A percentile compares a stretch with the other conserved stretches of the same genome.
Evolutionary conservation across 257 asterid genomes (phyloP).

Genomic region (Avicennia marina): DNA sequence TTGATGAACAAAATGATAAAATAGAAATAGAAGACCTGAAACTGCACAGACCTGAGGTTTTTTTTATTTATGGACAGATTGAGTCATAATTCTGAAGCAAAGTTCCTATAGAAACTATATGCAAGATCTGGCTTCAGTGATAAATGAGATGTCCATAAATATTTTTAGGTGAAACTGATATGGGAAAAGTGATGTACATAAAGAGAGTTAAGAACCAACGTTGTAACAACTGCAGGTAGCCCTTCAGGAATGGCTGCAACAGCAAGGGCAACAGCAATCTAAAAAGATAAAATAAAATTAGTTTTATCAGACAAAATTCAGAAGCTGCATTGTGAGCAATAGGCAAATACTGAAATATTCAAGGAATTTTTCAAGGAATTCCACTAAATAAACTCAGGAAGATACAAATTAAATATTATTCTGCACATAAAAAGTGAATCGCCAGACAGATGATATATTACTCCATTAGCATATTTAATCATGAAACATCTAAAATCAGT

Average conservation of each 20-base stretch:
- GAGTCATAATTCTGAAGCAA: too few species aligned
- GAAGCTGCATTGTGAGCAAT: slow-evolving; percentile 12
- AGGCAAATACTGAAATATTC: neutral
- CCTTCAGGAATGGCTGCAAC: slow-evolving; percentile 99
- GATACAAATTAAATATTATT: neutral
- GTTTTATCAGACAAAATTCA: slow-evolving; percentile 5
- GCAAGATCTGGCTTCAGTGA: slow-evolving; percentile 4
- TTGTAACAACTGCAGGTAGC: slow-evolving; percentile 99
- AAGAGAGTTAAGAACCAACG: slow-evolving; percentile 50
- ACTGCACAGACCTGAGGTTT: too few species aligned
- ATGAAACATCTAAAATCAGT: slow-evolving; percentile 15
- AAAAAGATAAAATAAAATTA: slow-evolving; percentile 25
- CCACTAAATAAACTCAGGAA: neutral
- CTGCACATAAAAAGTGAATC: neutral
- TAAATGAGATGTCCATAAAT: too few species aligned
- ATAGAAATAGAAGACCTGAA: too few species aligned
- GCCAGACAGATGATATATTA: slow-evolving; percentile 8
- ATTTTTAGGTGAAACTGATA: too few species aligned
- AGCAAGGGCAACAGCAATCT: slow-evolving; percentile 99
- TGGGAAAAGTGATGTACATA: too few species aligned
- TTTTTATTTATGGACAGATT: too few species aligned
- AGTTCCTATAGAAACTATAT: too few species aligned
- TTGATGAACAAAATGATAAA: too few species aligned
- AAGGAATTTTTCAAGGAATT: neutral
- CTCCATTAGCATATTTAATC: neutral